These are phyloP conservation scores for Sodiomyces alkalinus DNA, from an alignment of 2,329 filamentous ascomycete species.

Conservation along the genomic window DNA sequence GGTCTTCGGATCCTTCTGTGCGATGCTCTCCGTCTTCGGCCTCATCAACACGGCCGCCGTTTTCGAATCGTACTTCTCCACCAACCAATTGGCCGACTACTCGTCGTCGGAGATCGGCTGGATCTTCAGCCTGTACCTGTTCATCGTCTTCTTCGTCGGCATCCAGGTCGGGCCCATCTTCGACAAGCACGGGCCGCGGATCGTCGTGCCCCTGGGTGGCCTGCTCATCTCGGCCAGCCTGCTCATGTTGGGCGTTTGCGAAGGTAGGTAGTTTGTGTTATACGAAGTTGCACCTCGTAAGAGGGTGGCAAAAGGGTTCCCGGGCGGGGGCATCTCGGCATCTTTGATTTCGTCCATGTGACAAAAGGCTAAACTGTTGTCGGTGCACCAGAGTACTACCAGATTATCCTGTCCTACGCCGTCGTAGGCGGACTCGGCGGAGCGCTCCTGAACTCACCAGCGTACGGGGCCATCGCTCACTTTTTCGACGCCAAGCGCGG, in stretches of 20 bases:
- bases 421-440: conserved; percentile 58
- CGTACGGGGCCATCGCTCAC: conserved; percentile 60
- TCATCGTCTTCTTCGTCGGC: conserved; percentile 68
- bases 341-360: background rate
- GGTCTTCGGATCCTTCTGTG: conserved; percentile 61
- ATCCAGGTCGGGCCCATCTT: conserved; percentile 74
- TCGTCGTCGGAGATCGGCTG: conserved; percentile 59
- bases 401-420: conserved; percentile 66
- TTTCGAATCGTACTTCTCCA: conserved; percentile 62
- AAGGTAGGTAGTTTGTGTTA: conserved; percentile 18
- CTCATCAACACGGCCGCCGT: conserved; percentile 63
- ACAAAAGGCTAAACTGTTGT: conserved; percentile 2
- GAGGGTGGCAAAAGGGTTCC: no score
- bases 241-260: conserved; percentile 54
- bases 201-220: conserved; percentile 51
- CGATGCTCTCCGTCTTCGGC: conserved; percentile 55
- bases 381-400: conserved; percentile 49
- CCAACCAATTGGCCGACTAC: conserved; percentile 55
- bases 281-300: conserved; percentile 1
- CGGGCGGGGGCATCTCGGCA: no score
- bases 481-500: conserved; percentile 64
- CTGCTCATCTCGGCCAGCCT: conserved; percentile 45
- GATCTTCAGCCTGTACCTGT: conserved; percentile 74
- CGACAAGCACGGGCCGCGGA: conserved; percentile 55
- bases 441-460: conserved; percentile 63